Evolutionary conservation across 768 basidiomycete genomes (phyloP).

Genomic region (Scleroderma citrinum): DNA sequence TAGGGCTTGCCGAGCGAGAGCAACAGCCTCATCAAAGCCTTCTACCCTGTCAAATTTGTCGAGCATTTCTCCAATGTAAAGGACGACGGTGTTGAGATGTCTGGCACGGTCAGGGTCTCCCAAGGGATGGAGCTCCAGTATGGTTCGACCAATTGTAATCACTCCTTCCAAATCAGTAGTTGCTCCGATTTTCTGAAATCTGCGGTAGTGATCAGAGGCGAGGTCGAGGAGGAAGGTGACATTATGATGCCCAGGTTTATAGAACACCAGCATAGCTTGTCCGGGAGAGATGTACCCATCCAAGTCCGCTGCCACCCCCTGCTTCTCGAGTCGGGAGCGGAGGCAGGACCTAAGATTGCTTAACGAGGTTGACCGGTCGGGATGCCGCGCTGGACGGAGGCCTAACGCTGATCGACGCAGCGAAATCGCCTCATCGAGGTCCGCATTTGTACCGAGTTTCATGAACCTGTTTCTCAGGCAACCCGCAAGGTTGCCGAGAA

Average conservation of each 20-base stretch:
- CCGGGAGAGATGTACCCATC: neutral
- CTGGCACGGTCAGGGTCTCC: no score
- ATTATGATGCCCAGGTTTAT: no score
- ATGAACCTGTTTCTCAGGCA: neutral
- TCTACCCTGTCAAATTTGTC: neutral
- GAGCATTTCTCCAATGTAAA: neutral
- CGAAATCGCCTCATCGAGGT: neutral
- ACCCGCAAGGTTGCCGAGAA: neutral
- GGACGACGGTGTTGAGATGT: no score
- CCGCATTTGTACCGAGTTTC: neutral
- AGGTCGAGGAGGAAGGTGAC: no score
- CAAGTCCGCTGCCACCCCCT: neutral
- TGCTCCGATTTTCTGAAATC: no score
- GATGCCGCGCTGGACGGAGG: neutral
- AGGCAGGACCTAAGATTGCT: neutral
- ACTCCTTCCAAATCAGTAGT: no score
- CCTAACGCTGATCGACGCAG: neutral
- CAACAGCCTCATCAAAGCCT: neutral
- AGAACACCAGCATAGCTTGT: no score
- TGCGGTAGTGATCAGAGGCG: no score
- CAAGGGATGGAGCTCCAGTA: no score
- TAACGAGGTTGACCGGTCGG: neutral
- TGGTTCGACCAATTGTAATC: no score
- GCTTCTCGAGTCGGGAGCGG: neutral
- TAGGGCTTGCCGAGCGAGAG: neutral